Evolutionary conservation across 2,329 filamentous ascomycete species (phyloP), one percentile per base, ranked within the genome.

Genomic region (Chrysosphaeria jannelii): DNA sequence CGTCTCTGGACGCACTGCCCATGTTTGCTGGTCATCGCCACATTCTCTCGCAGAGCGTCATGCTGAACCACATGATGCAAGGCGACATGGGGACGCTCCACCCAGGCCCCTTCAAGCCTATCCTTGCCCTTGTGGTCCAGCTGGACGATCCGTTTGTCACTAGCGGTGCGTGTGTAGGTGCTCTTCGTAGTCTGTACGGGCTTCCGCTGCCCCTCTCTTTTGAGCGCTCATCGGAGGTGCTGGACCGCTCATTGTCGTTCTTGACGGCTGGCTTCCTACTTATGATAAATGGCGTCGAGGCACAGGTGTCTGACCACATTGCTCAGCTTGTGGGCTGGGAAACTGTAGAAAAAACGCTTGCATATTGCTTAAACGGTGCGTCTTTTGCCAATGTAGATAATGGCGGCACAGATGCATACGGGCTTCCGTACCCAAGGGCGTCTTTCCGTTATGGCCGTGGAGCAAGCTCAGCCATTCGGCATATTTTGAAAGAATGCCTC

Each of bases 401-500:
- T 8, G 18, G 8, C 11, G 13, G 23, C 11, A 18, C 23, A 2
- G 23, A 27, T 36, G 21, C 40, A 1, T 20, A 20, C 9, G 25
- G 26, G 21, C 14, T 25, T 12, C 25, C 27, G 2, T 28, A 28
- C 14, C 24, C 25, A 2, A 25, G 41, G 6, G 39, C 40, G 7
- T 38, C 44, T 28, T 53, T 51, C 25, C 42, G 41, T 5, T 62
- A 62, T 33, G 62, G 59, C 5, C 19, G 51, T 51, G 8, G 54
- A 55, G 27, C 54, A 52, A 14, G 48, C 51, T 16, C 39, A 41
- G 11, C 10, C 11, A 20, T 31, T 7, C 25, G 26, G 1, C 27
- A 16, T 19, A 45, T 74, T 10, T 45, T 72, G 21, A 46, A 51
- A 14, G 51, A 47, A 9, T 46, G 58, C 10, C 41, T 63, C 18